These are phyloP conservation scores for Ustilago bromivora DNA, from an alignment of 1,284 basidiomycete species.

Conservation along the genomic window DNA sequence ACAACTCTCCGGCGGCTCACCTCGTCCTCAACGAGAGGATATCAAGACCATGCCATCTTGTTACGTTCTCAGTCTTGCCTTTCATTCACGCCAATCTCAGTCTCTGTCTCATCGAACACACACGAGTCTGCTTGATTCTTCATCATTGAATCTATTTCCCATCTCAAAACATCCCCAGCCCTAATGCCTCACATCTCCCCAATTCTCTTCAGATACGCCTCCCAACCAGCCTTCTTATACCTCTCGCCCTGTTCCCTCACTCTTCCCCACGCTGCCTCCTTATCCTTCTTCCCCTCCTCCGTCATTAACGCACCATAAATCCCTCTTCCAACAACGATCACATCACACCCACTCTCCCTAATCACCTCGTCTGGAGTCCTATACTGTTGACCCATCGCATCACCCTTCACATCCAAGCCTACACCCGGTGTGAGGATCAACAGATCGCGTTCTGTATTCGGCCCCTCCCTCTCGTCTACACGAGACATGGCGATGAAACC, in stretches of 20 bases:
- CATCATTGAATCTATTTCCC: too few relatives aligned
- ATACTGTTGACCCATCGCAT: conserved; percentile 95
- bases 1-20: background rate
- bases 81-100: too few relatives aligned
- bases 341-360: conserved; percentile 86
- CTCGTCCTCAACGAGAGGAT: too few relatives aligned
- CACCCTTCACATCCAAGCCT: conserved; percentile 83
- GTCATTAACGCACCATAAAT: conserved; percentile 78
- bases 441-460: conserved; percentile 76
- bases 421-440: conserved; percentile 94
- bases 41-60: too few relatives aligned
- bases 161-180: too few relatives aligned
- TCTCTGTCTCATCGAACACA: too few relatives aligned
- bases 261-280: conserved; percentile 71
- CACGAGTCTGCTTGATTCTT: too few relatives aligned
- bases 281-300: conserved; percentile 71
- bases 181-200: conserved; percentile 15
- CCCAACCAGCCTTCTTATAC: conserved; percentile 90
- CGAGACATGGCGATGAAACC: conserved; percentile 79
- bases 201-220: conserved; percentile 79
- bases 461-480: conserved; percentile 74
- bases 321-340: conserved; percentile 97
- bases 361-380: conserved; percentile 89
- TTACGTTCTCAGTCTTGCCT: too few relatives aligned
- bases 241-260: conserved; percentile 81